Percentiles rank a stretch among this genome's conserved stretches.
phyloP scores from a whole-genome alignment of 169 alveolate genomes.

The Babesia bovis region DNA sequence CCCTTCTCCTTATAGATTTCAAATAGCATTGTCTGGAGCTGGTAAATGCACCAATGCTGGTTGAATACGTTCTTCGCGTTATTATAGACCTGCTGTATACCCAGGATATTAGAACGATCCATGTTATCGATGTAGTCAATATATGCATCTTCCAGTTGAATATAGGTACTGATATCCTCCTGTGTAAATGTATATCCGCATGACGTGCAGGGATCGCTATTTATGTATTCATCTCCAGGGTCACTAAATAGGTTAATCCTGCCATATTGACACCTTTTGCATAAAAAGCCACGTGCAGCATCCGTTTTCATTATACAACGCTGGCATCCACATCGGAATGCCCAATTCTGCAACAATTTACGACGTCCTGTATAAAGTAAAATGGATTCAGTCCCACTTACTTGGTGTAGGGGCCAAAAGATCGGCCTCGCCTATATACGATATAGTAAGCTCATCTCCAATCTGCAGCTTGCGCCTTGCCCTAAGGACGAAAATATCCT shows the following conservation, averaged over 20 bases:
- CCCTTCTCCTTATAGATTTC: conserved; percentile 56
- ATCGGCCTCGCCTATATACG: conserved; percentile 82
- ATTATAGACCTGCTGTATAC: conserved; percentile 57
- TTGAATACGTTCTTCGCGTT: conserved; percentile 74
- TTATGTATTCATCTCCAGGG: not conserved
- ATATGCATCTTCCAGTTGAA: conserved; percentile 62
- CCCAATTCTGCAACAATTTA: conserved; percentile 79
- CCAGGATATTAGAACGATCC: conserved; percentile 36
- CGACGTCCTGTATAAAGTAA: conserved; percentile 64
- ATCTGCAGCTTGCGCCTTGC: conserved; percentile 75
- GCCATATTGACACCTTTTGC: conserved; percentile 79
- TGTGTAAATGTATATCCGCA: conserved; percentile 33
- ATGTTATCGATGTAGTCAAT: conserved; percentile 38
- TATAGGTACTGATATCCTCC: conserved; percentile 30
- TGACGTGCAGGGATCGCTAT: conserved; percentile 31
- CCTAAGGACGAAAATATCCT: conserved; percentile 77
- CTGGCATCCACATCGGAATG: conserved; percentile 79
- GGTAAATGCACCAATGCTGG: conserved; percentile 77
- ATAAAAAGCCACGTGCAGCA: conserved; percentile 76
- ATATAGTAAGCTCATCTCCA: conserved; percentile 85
- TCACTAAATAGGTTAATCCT: conserved; percentile 20
- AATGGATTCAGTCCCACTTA: conserved; percentile 15
- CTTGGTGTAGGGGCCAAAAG: conserved; percentile 78
- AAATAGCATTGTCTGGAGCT: conserved; percentile 58
- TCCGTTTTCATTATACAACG: conserved; percentile 76